Evolutionary conservation across 176 grass and related monocot genomes (phyloP).

Genomic region (Juncus effusus): DNA sequence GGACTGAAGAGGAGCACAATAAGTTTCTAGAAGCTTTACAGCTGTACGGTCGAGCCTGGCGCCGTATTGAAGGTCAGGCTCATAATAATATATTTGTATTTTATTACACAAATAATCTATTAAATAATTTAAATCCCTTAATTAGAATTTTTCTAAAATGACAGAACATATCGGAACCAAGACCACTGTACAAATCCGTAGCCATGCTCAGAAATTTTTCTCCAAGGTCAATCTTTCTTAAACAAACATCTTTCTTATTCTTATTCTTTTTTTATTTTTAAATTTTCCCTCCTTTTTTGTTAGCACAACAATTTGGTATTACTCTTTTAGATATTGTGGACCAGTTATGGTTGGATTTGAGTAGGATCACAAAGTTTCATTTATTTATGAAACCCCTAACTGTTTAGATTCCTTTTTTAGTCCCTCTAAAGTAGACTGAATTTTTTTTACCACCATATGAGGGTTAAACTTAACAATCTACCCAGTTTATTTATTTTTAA

Average conservation of each 20-base stretch:
- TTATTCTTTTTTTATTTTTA: too few relatives aligned
- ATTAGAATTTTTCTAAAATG: conserved; percentile 37
- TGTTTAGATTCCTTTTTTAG: too few relatives aligned
- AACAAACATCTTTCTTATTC: neutral
- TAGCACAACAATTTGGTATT: too few relatives aligned
- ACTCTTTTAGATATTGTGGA: too few relatives aligned
- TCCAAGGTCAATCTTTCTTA: conserved; percentile 57
- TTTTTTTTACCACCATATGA: too few relatives aligned
- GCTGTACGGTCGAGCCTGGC: conserved; percentile 80
- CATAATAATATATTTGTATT: neutral
- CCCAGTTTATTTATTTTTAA: too few relatives aligned
- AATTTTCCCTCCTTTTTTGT: too few relatives aligned
- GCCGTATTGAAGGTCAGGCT: conserved; percentile 73
- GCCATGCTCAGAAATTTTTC: conserved; percentile 99
- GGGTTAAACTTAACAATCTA: too few relatives aligned
- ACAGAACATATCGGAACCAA: conserved; percentile 94
- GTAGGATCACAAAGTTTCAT: too few relatives aligned
- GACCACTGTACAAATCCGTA: conserved; percentile 90
- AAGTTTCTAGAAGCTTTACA: conserved; percentile 85
- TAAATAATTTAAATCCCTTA: neutral
- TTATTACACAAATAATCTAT: neutral
- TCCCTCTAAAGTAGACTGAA: too few relatives aligned
- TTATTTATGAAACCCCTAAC: too few relatives aligned
- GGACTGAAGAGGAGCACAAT: conserved; percentile 80
- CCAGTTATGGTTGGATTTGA: too few relatives aligned